Base-by-base conservation (phyloP, 331 rosid genomes). In the Cydonia oblonga region DNA sequence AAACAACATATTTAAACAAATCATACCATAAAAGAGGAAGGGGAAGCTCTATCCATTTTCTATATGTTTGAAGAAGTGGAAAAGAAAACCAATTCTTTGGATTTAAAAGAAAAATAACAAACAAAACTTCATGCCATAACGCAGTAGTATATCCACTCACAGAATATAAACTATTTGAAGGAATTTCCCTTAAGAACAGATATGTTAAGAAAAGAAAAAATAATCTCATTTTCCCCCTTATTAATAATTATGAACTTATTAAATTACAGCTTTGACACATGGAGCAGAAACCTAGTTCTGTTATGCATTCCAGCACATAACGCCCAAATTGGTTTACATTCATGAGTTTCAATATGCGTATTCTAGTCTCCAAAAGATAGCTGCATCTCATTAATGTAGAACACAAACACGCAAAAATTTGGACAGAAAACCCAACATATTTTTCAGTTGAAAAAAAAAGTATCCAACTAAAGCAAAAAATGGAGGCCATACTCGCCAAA, bases 401-500 rank as follows among this genome's bases (percentile, higher is more conserved):
- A 24, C 42, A 25, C 46, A 29, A 54, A 42, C 33, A 23, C 46
- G 5, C 22, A 51, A 18, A 51, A 51, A 18, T 51, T 51, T 51
- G 22, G 56, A 18, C 22, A 51, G 56, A 51, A 51, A 51, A 51
- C 22, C 20, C 56, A 51, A 51, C 56, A 51, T 6, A 1, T 51
- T 51, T 40, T 19, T 18, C 22, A 0, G 22, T 51, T 40, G 15
- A 18, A 42, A 42, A 16, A 49, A 49, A 14, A 49, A 49, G 15
- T 8, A 56, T 12, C 25, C 29, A 23, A 23, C 28, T 56, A 32
- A 74, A 46, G 58, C 38, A 16, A 38, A 44, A 68, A 66, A 25
- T 16, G 74, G 35, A 38, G 59, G 81, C 76, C 93, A 79, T 93
- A 91, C 98, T 88, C 91, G 82, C 92, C 92, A 72, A 93, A 32